Base-by-base conservation (phyloP, 148 eudicot genomes). In the Tetragonia tetragonoides region DNA sequence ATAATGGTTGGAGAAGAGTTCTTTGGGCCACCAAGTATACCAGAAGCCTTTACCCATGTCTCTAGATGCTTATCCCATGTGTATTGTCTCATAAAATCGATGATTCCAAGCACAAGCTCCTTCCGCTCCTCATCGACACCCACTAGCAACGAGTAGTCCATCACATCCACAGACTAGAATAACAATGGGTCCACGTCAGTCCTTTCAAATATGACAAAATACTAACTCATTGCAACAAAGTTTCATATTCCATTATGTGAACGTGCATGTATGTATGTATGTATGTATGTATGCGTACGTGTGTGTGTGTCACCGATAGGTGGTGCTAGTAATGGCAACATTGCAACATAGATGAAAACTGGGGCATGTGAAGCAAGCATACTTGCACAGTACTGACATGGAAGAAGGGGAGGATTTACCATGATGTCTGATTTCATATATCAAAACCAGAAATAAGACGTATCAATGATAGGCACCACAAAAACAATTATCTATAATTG, bases 21-120 rank as follows among this genome's bases (percentile, higher is more conserved):
- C 84, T 85, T 95, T 5, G 92, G 90, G n/a, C 99, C 98, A 6
- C 97, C 99, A 0, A 95, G 87, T 70, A 95, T 88, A 59, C 99
- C 99, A 11, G 99, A 91, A 38, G 98, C 95, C 87, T 95, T 95
- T 7, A 93, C 99, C 99, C 99, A 95, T 16, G 99, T 95, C 92
- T 95, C 99, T 18, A 95, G 86, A 81, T 95, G 99, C 88, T 95
- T 93, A 82, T 95, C 99, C 99, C 98, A 94, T 6, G 98, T 95
- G 57, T 92, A 95, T 66, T 95, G 97, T 77, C 99, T 84, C 97
- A 91, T 90, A 84, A 78, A 95, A 80, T 95, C 99, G 15, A 95
- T 95, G 76, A 93, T 93, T 54, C 99, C 99, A 1, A 95, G 69
- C 10, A 95, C 98, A 37, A 95, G 90, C 86, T 93, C 99, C 70